Percentiles rank a stretch among this genome's conserved stretches.
phyloP scores from a whole-genome alignment of 495 filamentous ascomycete genomes.

The Monascus purpureus region DNA sequence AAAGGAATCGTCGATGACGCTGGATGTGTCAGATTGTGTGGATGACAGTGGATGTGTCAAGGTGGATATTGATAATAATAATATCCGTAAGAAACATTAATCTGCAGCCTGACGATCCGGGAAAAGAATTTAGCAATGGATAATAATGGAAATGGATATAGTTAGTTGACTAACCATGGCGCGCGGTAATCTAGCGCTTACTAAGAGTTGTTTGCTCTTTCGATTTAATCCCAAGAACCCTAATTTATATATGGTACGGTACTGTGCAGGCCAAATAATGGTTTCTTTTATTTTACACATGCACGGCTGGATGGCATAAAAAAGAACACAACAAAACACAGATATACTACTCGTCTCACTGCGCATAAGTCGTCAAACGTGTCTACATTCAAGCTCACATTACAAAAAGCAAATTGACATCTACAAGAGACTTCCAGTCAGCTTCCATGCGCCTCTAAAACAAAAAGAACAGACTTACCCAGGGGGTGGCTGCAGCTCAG shows the following conservation, averaged over 20 bases:
- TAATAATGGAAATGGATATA: not conserved
- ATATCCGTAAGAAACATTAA: not conserved
- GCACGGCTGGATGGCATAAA: too few relatives aligned
- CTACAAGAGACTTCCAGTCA: conserved; percentile 13
- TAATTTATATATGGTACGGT: not conserved
- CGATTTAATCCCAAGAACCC: not conserved
- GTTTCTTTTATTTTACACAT: not conserved
- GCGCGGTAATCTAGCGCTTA: not conserved
- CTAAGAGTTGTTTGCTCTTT: not conserved
- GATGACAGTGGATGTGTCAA: not conserved
- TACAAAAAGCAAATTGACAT: conserved; percentile 29
- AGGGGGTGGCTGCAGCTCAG: conserved; percentile 93
- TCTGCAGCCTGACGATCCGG: too few relatives aligned
- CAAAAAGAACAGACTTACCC: conserved; percentile 40
- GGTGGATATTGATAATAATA: not conserved
- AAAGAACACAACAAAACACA: too few relatives aligned
- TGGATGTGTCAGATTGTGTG: not conserved
- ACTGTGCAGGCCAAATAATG: not conserved
- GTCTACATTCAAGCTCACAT: conserved; percentile 20
- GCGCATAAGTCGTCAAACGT: not conserved
- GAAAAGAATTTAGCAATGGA: not conserved
- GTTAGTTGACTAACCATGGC: not conserved
- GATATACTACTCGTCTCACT: too few relatives aligned
- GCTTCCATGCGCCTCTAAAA: not conserved
- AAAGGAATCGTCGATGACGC: not conserved